Percentiles rank a stretch among this genome's conserved stretches.
These are phyloP conservation scores for Starmerella gropengiesseri DNA, from an alignment of 805 yeast genomes.

Conservation along the genomic window DNA sequence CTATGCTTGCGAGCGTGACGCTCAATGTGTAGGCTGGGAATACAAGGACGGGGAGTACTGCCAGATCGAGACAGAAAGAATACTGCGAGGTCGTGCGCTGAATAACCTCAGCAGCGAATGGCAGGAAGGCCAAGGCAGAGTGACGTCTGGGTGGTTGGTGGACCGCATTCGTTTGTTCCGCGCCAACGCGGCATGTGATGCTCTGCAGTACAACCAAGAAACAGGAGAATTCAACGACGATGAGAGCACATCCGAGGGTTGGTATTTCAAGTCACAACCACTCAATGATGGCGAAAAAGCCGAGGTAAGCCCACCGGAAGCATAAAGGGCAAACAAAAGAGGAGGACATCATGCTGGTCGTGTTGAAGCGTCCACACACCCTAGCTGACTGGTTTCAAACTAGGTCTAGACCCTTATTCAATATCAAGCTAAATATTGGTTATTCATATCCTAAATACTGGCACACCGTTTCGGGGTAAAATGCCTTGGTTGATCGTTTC, in stretches of 20 bases:
- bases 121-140: not conserved
- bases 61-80: constrained; percentile 7
- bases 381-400: no score
- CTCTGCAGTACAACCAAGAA: constrained; percentile 1
- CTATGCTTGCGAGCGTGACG: constrained; percentile 11
- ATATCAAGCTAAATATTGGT: no score
- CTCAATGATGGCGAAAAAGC: not conserved
- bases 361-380: no score
- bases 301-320: no score
- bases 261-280: not conserved
- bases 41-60: constrained; percentile 16
- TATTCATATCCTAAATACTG: no score
- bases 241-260: constrained; percentile 1
- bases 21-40: constrained; percentile 20
- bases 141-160: constrained; percentile 27
- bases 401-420: no score
- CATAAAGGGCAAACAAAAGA: no score
- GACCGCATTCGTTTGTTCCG: constrained; percentile 28
- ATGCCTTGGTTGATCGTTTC: no score
- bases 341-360: no score
- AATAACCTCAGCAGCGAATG: constrained; percentile 9
- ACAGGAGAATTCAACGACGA: not conserved
- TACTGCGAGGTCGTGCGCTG: constrained; percentile 16
- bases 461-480: no score
- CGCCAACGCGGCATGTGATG: constrained; percentile 23